These are phyloP conservation scores for Aspergillus brunneoviolaceus DNA, from an alignment of 2,329 filamentous ascomycete species.

Conservation along the genomic window DNA sequence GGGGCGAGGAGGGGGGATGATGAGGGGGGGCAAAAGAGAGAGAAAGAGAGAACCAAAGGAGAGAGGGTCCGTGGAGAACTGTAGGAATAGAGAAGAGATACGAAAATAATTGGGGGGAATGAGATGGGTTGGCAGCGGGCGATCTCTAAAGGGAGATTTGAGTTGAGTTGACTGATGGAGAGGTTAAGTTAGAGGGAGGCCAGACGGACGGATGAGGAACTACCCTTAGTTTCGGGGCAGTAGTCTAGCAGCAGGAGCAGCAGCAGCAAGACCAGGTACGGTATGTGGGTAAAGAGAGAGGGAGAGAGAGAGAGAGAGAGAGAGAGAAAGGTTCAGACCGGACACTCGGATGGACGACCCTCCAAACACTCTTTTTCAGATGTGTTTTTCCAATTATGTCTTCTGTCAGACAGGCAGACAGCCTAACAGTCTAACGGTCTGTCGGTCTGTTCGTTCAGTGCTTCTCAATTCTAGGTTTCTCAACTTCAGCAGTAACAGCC, in stretches of 20 bases:
- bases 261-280: conserved; percentile 2
- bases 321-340: not conserved
- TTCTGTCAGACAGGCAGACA: not conserved
- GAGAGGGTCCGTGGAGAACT: not conserved
- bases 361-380: not conserved
- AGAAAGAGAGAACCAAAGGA: conserved; percentile 3
- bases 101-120: conserved; percentile 6
- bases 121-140: not conserved
- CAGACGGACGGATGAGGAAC: conserved; percentile 5
- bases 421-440: not conserved
- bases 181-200: not conserved
- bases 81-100: conserved; percentile 6
- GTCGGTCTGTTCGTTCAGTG: no score
- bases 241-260: not conserved
- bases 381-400: no score
- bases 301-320: not conserved
- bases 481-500: conserved; percentile 1
- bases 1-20: conserved; percentile 1
- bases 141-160: not conserved
- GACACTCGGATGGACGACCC: not conserved
- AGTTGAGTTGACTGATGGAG: not conserved
- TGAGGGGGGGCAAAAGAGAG: conserved; percentile 5
- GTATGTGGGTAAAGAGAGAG: not conserved
- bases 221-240: conserved; percentile 1
- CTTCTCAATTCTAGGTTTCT: no score